These are phyloP conservation scores for Aspergillus thermomutatus DNA, from an alignment of 2,329 filamentous ascomycete species.

Conservation along the genomic window DNA sequence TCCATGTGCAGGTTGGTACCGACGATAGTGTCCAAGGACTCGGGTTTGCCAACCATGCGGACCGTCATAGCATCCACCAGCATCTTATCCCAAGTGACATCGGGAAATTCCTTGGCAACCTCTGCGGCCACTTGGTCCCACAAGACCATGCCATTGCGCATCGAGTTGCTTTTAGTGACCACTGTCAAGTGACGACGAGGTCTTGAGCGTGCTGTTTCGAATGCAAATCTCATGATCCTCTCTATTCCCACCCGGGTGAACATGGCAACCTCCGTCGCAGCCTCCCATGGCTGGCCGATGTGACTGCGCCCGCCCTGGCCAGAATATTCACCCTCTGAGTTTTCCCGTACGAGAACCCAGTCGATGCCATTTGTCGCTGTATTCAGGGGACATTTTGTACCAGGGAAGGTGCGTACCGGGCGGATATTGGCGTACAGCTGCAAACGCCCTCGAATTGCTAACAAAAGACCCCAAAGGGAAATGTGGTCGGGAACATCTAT, in stretches of 20 bases:
- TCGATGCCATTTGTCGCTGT: slow-evolving; percentile 49
- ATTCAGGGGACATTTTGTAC: slow-evolving; percentile 50
- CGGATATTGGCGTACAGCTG: slow-evolving; percentile 58
- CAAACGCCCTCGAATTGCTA: slow-evolving; percentile 54
- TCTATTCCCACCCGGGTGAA: slow-evolving; percentile 53
- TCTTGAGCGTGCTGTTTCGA: slow-evolving; percentile 48
- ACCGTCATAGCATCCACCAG: slow-evolving; percentile 57
- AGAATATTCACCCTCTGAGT: slow-evolving; percentile 55
- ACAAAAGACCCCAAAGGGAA: slow-evolving; percentile 54
- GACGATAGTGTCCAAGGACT: slow-evolving; percentile 52
- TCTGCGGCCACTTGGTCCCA: slow-evolving; percentile 53
- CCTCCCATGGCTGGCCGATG: slow-evolving; percentile 50
- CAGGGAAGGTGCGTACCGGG: slow-evolving; percentile 49
- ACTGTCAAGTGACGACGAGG: slow-evolving; percentile 50
- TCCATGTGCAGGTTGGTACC: slow-evolving; percentile 60
- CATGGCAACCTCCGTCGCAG: slow-evolving; percentile 51
- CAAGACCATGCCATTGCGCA: slow-evolving; percentile 55
- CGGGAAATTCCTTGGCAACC: slow-evolving; percentile 48
- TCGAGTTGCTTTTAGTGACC: slow-evolving; percentile 55
- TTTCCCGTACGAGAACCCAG: slow-evolving; percentile 56
- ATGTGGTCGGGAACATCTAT: slow-evolving; percentile 55
- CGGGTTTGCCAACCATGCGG: slow-evolving; percentile 51
- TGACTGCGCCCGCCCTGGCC: slow-evolving; percentile 55
- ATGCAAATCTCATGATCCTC: slow-evolving; percentile 52
- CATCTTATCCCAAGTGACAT: slow-evolving; percentile 54